Evolutionary conservation across 306 rosid genomes (phyloP).

Genomic region (Dryas alaskensis): DNA sequence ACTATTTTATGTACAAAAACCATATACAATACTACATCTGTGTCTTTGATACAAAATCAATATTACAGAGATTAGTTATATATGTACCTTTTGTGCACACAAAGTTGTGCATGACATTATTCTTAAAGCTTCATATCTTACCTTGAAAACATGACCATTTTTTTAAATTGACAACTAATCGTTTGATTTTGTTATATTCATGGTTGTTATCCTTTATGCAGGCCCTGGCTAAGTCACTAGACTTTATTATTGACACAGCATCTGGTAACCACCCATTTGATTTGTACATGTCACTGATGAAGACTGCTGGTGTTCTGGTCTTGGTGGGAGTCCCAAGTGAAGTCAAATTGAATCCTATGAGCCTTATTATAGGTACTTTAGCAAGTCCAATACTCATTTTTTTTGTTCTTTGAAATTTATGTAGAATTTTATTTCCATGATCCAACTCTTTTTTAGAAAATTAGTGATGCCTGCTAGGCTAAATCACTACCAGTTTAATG

Average conservation of each 20-base stretch:
- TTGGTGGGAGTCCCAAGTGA: conserved; percentile 70
- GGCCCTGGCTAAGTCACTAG: conserved; percentile 59
- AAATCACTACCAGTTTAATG: background rate
- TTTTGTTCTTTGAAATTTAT: background rate
- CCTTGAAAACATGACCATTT: no score
- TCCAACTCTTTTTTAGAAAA: no score
- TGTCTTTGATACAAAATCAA: no score
- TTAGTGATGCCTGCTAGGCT: background rate
- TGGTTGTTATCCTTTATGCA: conserved; percentile 8
- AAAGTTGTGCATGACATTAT: no score
- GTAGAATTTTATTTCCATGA: background rate
- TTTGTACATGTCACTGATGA: conserved; percentile 65
- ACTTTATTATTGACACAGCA: conserved; percentile 75
- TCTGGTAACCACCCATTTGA: conserved; percentile 84
- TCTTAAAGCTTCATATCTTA: no score
- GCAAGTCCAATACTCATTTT: background rate
- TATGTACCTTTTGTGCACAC: no score
- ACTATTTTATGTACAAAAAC: no score
- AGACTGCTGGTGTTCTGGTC: conserved; percentile 59
- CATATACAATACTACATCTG: no score
- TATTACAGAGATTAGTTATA: no score
- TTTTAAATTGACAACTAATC: no score
- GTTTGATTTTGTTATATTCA: background rate
- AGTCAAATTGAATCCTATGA: conserved; percentile 61
- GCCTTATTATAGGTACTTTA: conserved; percentile 46